Base-by-base conservation (phyloP, 768 basidiomycete genomes). In the Tulasnella sp. region DNA sequence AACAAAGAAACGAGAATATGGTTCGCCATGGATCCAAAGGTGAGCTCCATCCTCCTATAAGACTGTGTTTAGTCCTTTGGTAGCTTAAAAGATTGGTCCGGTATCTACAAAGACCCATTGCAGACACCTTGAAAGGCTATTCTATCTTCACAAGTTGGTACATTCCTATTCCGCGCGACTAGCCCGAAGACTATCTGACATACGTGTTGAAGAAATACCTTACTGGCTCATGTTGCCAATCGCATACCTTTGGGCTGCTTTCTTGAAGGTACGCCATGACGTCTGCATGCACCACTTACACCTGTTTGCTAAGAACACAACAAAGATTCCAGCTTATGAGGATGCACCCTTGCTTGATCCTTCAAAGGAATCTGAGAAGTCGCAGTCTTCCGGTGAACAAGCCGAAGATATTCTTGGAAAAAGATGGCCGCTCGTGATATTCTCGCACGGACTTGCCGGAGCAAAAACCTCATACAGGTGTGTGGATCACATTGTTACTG, bases 371-470 rank as follows among this genome's bases (percentile, higher is more conserved):
- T 20, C 8, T n/a, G 31, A 3, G 16, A n/a, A 1, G 15, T 40
- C 28, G 19, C 54, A 5, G 16, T 25, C 31, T 3, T 33, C 19
- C 32, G 27, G 29, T 5, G 19, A 37, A 20, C 34, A 37, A 15
- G 25, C 53, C 29, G n/a, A 35, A 49, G 28, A 50, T 7, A 13
- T 31, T 3, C 9, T 58, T 25, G 25, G 28, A 15, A 25, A 34
- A 12, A 71, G 72, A 42, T 85, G 83, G 83, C 83, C 85, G 0
- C 71, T 91, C 27, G 75, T 88, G 27, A 72, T 91, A 34, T 90
- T 89, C 65, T 85, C 82, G 8, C 88, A 90, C 67, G 88, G 88
- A 16, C 73, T 90, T 19, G 81, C 77, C 16, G 87, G 86, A 3
- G 77, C 73, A 37, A 68, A 78, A 19, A 83, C 78, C 0, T 74